These are phyloP conservation scores for Starmerella powellii DNA, from an alignment of 805 yeast genomes.

Conservation along the genomic window DNA sequence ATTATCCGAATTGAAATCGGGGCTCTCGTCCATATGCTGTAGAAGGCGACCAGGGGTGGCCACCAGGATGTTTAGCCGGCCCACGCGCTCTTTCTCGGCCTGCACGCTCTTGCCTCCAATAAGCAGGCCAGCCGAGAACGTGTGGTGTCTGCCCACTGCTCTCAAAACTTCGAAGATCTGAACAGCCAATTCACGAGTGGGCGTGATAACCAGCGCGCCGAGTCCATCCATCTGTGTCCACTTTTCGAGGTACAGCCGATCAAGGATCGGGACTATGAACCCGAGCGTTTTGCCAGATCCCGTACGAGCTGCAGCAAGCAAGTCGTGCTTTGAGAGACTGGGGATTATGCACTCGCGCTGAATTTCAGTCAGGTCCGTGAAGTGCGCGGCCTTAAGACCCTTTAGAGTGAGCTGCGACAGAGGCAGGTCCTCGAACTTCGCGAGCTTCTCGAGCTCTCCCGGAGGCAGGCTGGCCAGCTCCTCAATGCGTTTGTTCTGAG, in stretches of 20 bases:
- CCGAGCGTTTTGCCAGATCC: conserved; percentile 88
- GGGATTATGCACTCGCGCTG: conserved; percentile 68
- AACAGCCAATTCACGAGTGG: conserved; percentile 82
- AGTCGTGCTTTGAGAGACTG: conserved; percentile 64
- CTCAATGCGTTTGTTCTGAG: conserved; percentile 10
- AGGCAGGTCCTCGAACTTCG: conserved; percentile 69
- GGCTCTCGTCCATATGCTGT: conserved; percentile 84
- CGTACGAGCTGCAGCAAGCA: conserved; percentile 80
- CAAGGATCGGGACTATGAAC: conserved; percentile 66
- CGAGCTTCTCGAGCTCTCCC: conserved; percentile 24
- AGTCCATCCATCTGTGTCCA: conserved; percentile 81
- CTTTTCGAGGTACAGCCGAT: conserved; percentile 44
- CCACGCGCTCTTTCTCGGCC: conserved; percentile 68
- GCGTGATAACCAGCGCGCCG: conserved; percentile 81
- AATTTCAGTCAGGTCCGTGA: conserved; percentile 69
- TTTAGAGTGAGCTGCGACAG: conserved; percentile 48
- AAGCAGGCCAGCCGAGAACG: conserved; percentile 78
- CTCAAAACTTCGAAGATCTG: conserved; percentile 80
- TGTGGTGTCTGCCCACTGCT: conserved; percentile 63
- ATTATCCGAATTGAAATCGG: conserved; percentile 61
- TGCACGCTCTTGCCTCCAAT: conserved; percentile 87
- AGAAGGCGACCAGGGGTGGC: conserved; percentile 87
- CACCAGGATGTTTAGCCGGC: conserved; percentile 65
- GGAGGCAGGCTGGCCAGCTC: conserved; percentile 1
- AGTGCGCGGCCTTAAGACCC: conserved; percentile 72